Percentiles rank a stretch among this genome's conserved stretches.
Conservation (phyloP, 2,329 filamentous ascomycete genomes). For the Colletotrichum sp. region DNA sequence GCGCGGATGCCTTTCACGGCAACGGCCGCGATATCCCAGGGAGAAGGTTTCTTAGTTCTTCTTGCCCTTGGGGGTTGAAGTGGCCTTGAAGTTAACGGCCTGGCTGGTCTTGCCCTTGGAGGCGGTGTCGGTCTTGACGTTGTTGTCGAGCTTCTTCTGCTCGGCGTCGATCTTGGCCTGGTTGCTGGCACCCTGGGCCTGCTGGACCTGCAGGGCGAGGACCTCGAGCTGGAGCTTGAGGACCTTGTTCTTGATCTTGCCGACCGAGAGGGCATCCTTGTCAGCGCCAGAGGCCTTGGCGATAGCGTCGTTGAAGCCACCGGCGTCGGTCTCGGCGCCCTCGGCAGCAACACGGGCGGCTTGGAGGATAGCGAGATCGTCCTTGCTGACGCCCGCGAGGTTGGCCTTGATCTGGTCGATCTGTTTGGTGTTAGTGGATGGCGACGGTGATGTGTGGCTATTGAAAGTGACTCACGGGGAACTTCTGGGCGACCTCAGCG, state of each 20-base stretch:
- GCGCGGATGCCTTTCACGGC: neutral
- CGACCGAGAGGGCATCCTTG: conserved; percentile 52
- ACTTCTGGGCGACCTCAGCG: conserved; percentile 57
- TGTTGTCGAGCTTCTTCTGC: conserved; percentile 57
- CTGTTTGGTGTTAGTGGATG: neutral
- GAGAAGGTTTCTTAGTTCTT: neutral
- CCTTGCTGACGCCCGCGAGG: conserved; percentile 48
- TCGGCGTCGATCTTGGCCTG: conserved; percentile 49
- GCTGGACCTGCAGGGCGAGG: conserved; percentile 54
- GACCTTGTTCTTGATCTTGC: conserved; percentile 68
- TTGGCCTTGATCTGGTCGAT: conserved; percentile 31
- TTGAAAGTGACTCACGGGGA: conserved; percentile 45
- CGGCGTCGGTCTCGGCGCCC: conserved; percentile 50
- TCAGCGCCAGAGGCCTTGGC: conserved; percentile 45
- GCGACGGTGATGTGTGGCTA: no score
- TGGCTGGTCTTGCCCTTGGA: conserved; percentile 38
- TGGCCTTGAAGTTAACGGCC: conserved; percentile 39
- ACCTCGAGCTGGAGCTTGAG: conserved; percentile 61
- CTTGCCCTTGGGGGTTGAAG: neutral
- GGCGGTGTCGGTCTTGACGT: conserved; percentile 46
- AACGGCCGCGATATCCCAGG: neutral
- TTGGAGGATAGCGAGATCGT: conserved; percentile 56
- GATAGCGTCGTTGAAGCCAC: conserved; percentile 59
- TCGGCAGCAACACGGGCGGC: conserved; percentile 56
- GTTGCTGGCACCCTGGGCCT: conserved; percentile 51